Base-by-base conservation (phyloP, 495 filamentous ascomycete genomes). In the Daldinia vernicosa region DNA sequence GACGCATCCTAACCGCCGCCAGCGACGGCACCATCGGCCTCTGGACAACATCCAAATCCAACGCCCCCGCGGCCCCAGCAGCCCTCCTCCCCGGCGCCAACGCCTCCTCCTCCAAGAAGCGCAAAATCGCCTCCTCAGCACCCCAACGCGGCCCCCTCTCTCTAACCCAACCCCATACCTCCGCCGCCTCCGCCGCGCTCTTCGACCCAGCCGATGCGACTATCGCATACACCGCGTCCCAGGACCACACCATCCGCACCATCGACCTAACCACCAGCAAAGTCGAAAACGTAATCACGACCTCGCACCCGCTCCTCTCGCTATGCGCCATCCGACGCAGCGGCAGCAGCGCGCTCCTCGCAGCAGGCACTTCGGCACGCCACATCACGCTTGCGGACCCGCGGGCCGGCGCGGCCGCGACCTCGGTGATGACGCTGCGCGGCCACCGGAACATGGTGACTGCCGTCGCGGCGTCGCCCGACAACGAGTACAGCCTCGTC, bases 371-470 rank as follows among this genome's bases (percentile, higher is more conserved):
- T 0, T 88, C 90, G 8, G 92, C 92, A n/a, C 87, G 93, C 14
- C 90, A 94, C 80, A 92, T 98, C 77, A 94, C 91, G 0, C 85
- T 98, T 14, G 89, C 97, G 63, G 95, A 99, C 78, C 95, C 95
- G 3, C 89, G 95, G 55, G 88, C 86, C 5, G 89, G 87, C 17
- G 89, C 93, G 5, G 85, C 89, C 1, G 86, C 87, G 2, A 89
- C 95, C 17, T 85, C 90, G 9, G 91, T 92, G 19, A 91, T 97
- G 88, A 97, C 93, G 14, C 87, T 99, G 27, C 86, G 93, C 27
- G 95, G 95, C 0, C 95, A 99, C 80, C 88, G 87, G 40, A 97
- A 97, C 81, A 90, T 89, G 59, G 92, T 97, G 6, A 87, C 90
- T 15, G 83, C 84, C 28, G 78, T 99, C 24, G 87, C 90, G 15